These are phyloP conservation scores for Straminergon stramineum DNA, from an alignment of 225 moss, liverwort and hornwort species.

Conservation along the genomic window DNA sequence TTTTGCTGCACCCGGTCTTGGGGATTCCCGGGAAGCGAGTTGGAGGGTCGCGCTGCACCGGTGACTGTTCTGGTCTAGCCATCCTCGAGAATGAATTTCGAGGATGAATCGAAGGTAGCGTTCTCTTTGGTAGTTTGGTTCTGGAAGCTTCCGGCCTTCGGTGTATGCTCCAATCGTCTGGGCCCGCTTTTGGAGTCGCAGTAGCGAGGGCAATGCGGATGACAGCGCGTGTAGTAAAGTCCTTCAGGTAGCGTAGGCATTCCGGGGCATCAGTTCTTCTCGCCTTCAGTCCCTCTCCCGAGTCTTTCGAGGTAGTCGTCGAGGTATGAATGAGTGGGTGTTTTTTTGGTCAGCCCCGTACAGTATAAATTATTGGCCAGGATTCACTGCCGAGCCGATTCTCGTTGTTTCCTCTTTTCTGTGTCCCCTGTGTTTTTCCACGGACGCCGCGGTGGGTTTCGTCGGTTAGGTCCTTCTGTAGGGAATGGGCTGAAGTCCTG, in stretches of 20 bases:
- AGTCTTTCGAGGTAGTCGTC: not conserved
- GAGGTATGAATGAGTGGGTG: constrained; percentile 13
- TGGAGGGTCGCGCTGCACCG: not conserved
- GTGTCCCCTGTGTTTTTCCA: not conserved
- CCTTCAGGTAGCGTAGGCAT: not conserved
- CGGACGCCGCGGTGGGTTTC: not conserved
- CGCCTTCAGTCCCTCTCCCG: constrained; percentile 1
- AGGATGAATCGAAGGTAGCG: not conserved
- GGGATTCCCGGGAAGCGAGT: not conserved
- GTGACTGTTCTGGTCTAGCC: not conserved
- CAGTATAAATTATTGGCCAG: constrained; percentile 10
- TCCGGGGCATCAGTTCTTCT: not conserved
- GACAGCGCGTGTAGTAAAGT: not conserved
- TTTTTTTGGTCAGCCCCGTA: constrained; percentile 21
- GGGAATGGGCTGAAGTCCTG: not conserved
- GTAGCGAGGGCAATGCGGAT: not conserved
- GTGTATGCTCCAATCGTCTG: not conserved
- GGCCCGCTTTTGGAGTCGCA: not conserved
- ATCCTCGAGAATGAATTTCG: not conserved
- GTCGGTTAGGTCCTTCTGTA: not conserved
- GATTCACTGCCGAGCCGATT: not conserved
- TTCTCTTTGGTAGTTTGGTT: not conserved
- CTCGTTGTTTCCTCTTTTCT: not conserved
- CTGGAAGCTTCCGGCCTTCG: not conserved
- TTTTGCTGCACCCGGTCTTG: constrained; percentile 15